These are phyloP conservation scores for Rauvolfia tetraphylla DNA, from an alignment of 257 asterid genomes.

Conservation along the genomic window DNA sequence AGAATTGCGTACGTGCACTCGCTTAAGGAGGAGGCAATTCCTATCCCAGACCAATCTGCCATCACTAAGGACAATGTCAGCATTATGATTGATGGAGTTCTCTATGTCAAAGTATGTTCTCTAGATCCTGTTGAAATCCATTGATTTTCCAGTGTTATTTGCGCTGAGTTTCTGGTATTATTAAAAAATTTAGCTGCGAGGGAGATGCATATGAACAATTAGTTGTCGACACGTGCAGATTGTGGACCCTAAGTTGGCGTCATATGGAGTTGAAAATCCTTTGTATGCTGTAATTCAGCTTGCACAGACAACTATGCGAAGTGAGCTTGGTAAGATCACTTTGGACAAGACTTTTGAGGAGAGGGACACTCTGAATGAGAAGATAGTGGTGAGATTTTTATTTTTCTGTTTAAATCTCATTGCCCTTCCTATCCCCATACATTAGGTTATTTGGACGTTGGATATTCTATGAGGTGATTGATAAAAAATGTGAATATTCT, in stretches of 20 bases:
- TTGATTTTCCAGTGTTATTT: not conserved
- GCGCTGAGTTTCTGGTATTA: too few relatives aligned
- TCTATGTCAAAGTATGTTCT: conserved; percentile 61
- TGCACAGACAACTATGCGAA: conserved; percentile 97
- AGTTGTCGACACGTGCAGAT: conserved; percentile 36
- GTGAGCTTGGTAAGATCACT: conserved; percentile 94
- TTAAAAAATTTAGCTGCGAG: not conserved
- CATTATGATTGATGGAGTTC: conserved; percentile 74
- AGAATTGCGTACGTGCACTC: conserved; percentile 82
- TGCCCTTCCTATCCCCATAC: not conserved
- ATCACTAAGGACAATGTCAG: conserved; percentile 92
- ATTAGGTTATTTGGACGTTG: not conserved
- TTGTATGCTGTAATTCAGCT: conserved; percentile 79
- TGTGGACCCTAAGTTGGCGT: conserved; percentile 86
- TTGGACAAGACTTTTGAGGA: conserved; percentile 97
- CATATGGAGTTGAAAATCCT: conserved; percentile 92
- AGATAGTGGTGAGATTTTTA: conserved; percentile 69
- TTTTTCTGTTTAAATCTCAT: conserved; percentile 4
- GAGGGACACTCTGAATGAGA: conserved; percentile 76
- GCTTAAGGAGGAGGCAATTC: conserved; percentile 77
- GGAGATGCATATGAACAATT: not conserved
- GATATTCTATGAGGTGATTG: not conserved
- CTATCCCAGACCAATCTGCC: conserved; percentile 73
- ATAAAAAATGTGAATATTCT: not conserved
- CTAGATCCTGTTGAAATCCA: not conserved